Evolutionary conservation across 495 filamentous ascomycete species (phyloP).

Genomic region (Pyrenula massariospora): DNA sequence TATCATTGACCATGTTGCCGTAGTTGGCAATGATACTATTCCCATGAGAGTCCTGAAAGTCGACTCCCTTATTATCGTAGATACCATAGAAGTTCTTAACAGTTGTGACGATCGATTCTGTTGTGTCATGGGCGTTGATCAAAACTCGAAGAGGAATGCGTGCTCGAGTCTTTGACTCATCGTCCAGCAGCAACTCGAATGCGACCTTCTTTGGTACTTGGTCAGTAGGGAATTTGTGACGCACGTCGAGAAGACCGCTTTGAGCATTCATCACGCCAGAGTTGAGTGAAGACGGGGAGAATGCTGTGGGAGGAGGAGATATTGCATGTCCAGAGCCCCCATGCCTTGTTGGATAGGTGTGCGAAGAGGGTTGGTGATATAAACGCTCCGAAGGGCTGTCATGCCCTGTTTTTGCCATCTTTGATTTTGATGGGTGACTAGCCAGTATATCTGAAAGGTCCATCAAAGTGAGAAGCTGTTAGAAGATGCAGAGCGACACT

Average conservation of each 20-base stretch:
- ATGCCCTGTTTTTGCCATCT: not conserved
- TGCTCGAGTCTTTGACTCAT: conserved; percentile 59
- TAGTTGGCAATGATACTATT: conserved; percentile 87
- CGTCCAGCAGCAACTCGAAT: conserved; percentile 73
- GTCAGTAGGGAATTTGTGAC: conserved; percentile 36
- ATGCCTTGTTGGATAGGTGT: not conserved
- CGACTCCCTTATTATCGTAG: conserved; percentile 69
- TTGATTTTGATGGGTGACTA: not conserved
- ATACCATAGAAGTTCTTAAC: conserved; percentile 97
- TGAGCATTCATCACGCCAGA: conserved; percentile 15
- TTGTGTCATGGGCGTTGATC: conserved; percentile 86
- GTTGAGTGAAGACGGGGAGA: conserved; percentile 10
- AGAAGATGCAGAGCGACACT: no score
- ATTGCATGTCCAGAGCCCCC: no score
- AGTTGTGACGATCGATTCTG: conserved; percentile 89
- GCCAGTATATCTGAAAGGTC: not conserved
- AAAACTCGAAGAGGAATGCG: conserved; percentile 83
- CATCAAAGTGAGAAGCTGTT: not conserved
- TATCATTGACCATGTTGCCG: conserved; percentile 83
- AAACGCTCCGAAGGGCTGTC: not conserved
- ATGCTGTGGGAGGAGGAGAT: not conserved
- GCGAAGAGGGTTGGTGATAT: not conserved
- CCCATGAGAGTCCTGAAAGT: conserved; percentile 80
- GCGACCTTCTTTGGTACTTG: conserved; percentile 64
- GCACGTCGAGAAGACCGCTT: conserved; percentile 16